A percentile compares a stretch with the other conserved stretches of the same genome.
Conservation (phyloP, 2,329 filamentous ascomycete genomes). For the Zelopaecilomyces penicillatus region DNA sequence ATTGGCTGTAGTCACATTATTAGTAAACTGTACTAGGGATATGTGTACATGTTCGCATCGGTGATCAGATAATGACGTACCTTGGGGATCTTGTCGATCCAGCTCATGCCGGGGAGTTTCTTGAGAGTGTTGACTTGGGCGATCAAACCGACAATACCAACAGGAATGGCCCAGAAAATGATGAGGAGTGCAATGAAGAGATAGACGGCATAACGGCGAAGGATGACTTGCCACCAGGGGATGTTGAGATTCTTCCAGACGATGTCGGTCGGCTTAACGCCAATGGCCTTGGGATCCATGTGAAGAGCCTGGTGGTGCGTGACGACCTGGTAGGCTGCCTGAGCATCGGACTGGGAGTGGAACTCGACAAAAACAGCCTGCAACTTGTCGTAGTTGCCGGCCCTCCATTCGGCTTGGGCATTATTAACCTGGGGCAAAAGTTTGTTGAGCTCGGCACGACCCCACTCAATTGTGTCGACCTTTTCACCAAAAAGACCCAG, state of each 20-base stretch:
- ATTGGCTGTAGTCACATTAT: constrained; percentile 32
- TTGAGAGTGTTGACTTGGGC: constrained; percentile 73
- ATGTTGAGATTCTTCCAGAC: constrained; percentile 73
- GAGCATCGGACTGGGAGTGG: constrained; percentile 69
- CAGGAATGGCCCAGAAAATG: constrained; percentile 73
- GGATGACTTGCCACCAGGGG: constrained; percentile 65
- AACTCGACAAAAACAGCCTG: constrained; percentile 92
- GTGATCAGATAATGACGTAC: constrained; percentile 11
- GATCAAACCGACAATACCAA: constrained; percentile 73
- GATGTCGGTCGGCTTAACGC: constrained; percentile 69
- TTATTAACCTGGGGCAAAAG: constrained; percentile 58
- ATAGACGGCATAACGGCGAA: constrained; percentile 57
- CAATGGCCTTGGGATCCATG: constrained; percentile 79
- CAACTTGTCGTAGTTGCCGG: constrained; percentile 54
- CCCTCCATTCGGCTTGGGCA: constrained; percentile 53
- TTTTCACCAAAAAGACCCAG: constrained; percentile 54
- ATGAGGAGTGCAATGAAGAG: constrained; percentile 64
- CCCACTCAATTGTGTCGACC: constrained; percentile 85
- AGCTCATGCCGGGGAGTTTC: constrained; percentile 59
- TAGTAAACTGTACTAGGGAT: neutral
- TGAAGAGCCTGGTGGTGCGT: constrained; percentile 74
- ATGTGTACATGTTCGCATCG: too few species aligned
- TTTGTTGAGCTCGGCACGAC: constrained; percentile 47
- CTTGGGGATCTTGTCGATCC: constrained; percentile 62
- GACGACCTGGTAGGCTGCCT: constrained; percentile 74